phyloP scores from a whole-genome alignment of 495 filamentous ascomycete genomes.

The Penicillium silybi region DNA sequence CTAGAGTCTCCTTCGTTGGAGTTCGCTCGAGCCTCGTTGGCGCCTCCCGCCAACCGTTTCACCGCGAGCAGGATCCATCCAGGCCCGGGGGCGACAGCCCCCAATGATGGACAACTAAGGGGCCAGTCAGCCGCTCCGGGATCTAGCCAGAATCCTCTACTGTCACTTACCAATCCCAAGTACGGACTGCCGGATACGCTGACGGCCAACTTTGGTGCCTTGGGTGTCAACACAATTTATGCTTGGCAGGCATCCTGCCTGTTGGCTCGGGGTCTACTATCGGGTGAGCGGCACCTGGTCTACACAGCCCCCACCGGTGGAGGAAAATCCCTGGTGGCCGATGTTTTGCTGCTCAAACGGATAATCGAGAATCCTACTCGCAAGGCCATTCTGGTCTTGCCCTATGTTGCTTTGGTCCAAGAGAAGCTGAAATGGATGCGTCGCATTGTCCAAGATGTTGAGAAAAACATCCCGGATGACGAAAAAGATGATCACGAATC shows the following conservation, averaged over 20 bases:
- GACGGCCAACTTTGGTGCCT: slow-evolving; percentile 58
- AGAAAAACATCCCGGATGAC: slow-evolving; percentile 37
- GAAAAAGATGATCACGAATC: slow-evolving; percentile 16
- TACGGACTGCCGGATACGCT: slow-evolving; percentile 62
- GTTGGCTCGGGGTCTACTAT: slow-evolving; percentile 60
- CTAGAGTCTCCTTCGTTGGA: slow-evolving; percentile 22
- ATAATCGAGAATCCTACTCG: slow-evolving; percentile 60
- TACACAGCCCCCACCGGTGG: slow-evolving; percentile 85
- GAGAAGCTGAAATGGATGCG: slow-evolving; percentile 78
- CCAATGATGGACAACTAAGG: slow-evolving; percentile 48
- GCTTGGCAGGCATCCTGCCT: slow-evolving; percentile 83
- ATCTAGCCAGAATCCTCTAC: slow-evolving; percentile 52
- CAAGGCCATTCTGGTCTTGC: slow-evolving; percentile 75
- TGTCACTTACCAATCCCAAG: slow-evolving; percentile 57
- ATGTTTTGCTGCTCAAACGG: slow-evolving; percentile 69
- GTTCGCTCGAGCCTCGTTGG: slow-evolving; percentile 22
- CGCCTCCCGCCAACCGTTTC: slow-evolving; percentile 28
- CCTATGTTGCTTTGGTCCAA: slow-evolving; percentile 78
- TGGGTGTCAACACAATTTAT: slow-evolving; percentile 69
- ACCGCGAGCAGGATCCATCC: slow-evolving; percentile 37
- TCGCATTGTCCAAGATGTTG: slow-evolving; percentile 61
- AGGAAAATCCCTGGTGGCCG: slow-evolving; percentile 75
- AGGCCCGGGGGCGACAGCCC: slow-evolving; percentile 17
- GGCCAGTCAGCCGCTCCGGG: slow-evolving; percentile 44
- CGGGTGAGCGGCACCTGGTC: slow-evolving; percentile 65